Conservation (phyloP, 192 early-diverging fungal species). For the Umbelopsis vinacea region DNA sequence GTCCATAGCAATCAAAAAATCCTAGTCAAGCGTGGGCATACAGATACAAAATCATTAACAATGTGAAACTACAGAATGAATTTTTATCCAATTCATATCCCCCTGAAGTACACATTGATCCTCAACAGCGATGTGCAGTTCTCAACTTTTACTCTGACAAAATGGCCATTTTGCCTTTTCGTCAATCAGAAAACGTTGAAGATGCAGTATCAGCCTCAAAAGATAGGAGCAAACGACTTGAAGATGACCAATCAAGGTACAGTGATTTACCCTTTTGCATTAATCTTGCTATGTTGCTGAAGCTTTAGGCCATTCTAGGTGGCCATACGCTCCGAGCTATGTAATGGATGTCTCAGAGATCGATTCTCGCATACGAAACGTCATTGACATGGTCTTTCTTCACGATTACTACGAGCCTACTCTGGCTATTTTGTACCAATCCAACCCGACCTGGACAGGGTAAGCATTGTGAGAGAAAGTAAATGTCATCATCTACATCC, state of each 20-base stretch:
- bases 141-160: slow-evolving; percentile 88
- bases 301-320: slow-evolving; percentile 41
- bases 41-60: background rate
- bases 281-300: background rate
- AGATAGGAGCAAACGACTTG: slow-evolving; percentile 37
- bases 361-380: slow-evolving; percentile 68
- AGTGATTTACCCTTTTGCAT: slow-evolving; percentile 1
- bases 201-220: background rate
- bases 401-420: slow-evolving; percentile 93
- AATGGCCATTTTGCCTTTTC: slow-evolving; percentile 89
- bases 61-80: slow-evolving; percentile 55
- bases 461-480: slow-evolving; percentile 39
- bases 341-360: slow-evolving; percentile 67
- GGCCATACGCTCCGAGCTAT: slow-evolving; percentile 73
- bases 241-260: slow-evolving; percentile 64
- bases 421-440: slow-evolving; percentile 90
- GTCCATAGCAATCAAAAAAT: background rate
- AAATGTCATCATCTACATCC: background rate
- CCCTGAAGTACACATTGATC: slow-evolving; percentile 78
- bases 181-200: slow-evolving; percentile 62
- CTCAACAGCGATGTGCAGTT: slow-evolving; percentile 86
- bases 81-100: slow-evolving; percentile 63
- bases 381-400: slow-evolving; percentile 91
- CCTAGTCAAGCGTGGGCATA: background rate
- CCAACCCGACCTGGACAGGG: slow-evolving; percentile 87